Evolutionary conservation across 2,329 filamentous ascomycete species (phyloP).

Genomic region (Penicillium vulpinum): DNA sequence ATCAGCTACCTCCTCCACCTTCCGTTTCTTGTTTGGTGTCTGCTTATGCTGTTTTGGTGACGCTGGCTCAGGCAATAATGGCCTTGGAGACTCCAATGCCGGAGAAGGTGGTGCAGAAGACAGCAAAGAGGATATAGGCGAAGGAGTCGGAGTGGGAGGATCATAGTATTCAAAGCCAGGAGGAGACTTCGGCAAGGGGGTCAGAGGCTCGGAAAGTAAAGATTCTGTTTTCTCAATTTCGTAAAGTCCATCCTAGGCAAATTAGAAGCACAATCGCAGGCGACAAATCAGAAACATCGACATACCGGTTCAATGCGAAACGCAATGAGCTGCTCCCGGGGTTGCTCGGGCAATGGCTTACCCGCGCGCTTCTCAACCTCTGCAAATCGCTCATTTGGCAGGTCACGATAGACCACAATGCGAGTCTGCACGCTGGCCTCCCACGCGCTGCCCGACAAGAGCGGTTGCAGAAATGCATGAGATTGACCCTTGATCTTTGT

Average conservation of each 20-base stretch:
- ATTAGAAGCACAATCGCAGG: neutral
- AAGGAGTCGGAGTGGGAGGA: conserved; percentile 6
- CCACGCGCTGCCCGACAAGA: conserved; percentile 75
- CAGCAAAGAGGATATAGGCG: conserved; percentile 6
- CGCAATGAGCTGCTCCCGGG: conserved; percentile 35
- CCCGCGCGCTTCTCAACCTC: conserved; percentile 67
- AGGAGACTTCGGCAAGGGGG: neutral
- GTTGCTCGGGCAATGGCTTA: conserved; percentile 35
- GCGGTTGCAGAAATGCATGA: conserved; percentile 68
- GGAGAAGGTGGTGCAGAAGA: conserved; percentile 5
- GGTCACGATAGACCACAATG: conserved; percentile 78
- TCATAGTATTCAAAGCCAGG: conserved; percentile 10
- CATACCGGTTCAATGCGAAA: conserved; percentile 44
- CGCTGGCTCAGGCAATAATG: neutral
- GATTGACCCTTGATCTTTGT: conserved; percentile 73
- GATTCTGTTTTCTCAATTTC: neutral
- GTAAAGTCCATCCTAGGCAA: conserved; percentile 15
- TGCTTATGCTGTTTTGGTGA: neutral
- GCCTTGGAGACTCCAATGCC: neutral
- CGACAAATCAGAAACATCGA: neutral
- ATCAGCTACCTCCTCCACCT: conserved; percentile 46
- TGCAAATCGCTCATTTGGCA: conserved; percentile 56
- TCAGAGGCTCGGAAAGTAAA: neutral
- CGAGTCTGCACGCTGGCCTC: conserved; percentile 73
- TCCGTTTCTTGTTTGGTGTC: conserved; percentile 40